Base-by-base conservation (phyloP, 345 rosid species). In the Hypericum perforatum region DNA sequence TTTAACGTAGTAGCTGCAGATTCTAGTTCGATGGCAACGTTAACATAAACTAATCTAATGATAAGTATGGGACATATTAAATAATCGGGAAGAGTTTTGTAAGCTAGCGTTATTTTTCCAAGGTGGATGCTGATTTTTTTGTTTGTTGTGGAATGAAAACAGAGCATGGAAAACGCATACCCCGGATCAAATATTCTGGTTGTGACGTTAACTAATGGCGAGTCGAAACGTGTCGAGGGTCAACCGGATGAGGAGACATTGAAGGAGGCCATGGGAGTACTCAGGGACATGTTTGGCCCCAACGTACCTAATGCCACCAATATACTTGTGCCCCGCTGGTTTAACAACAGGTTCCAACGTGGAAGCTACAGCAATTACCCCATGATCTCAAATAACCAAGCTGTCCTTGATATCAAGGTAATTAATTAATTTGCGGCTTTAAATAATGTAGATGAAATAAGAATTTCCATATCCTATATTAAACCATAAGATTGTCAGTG, bases 361-460 rank as follows among this genome's bases (percentile, higher is more conserved):
- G 71, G 75, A 12, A 49, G 49, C 53, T 63, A 16, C 51, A 42
- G 63, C 8, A 71, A 46, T 46, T 71, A 68, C 68, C 69, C 68
- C 15, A 51, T 7, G 12, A 60, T 16, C 4, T 66, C 79, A 39
- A 73, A 85, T 64, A 37, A 37, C 41, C 11, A 14, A 2, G 14
- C 2, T 41, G 39, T 8, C 39, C 0, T 36, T 42, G 41, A 74
- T 53, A 77, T 92, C 7, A 78, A 80, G 91, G 98, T 92, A 67
- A 2, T 22, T 22, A 22, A 22, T 22, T 22, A 22, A 22, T 22
- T 22, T 22, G 2, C 2, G 32, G 32, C 4, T 22, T 22, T 22
- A 22, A 22, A 22, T 22, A 22, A 1, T 22, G 32, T 22, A 1
- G 32, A 22, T 22, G 32, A 22, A n/a, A n/a, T n/a, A n/a, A n/a